Conservation (phyloP, 805 yeast species). For the Wickerhamiella spandovensis region DNA sequence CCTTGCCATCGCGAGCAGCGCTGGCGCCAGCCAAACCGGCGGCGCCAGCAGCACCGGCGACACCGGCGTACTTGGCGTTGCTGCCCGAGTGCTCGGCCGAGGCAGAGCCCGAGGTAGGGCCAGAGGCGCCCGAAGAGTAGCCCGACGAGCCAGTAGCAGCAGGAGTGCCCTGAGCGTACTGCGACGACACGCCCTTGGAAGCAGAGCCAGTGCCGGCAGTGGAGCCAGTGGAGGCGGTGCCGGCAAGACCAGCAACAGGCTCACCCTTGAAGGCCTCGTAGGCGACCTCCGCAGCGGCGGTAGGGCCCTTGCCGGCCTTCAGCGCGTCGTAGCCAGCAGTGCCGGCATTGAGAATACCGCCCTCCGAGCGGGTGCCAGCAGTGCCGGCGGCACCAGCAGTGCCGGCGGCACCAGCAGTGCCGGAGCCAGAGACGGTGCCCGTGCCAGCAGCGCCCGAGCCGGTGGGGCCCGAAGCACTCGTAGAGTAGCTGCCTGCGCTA, state of each 20-base stretch:
- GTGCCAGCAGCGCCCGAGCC: slow-evolving; percentile 13
- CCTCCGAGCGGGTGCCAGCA: slow-evolving; percentile 4
- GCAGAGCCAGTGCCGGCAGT: neutral
- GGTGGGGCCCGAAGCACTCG: slow-evolving; percentile 4
- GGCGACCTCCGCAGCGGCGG: neutral
- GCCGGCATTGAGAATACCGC: slow-evolving; percentile 11
- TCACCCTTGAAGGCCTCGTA: neutral
- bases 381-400: slow-evolving; percentile 8
- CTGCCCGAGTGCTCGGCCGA: slow-evolving; percentile 3
- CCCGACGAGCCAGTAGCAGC: neutral
- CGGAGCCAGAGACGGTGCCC: slow-evolving; percentile 10
- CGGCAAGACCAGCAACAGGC: neutral
- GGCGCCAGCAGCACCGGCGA: slow-evolving; percentile 7
- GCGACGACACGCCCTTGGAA: neutral
- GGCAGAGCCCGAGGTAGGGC: neutral
- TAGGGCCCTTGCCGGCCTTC: slow-evolving; percentile 1
- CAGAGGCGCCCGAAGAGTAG: neutral
- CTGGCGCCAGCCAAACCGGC: slow-evolving; percentile 1
- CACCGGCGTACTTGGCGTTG: slow-evolving; percentile 20
- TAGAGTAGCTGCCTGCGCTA: neutral
- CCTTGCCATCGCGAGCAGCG: neutral
- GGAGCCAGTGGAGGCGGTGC: neutral
- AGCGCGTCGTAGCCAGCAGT: neutral
- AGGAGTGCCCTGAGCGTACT: neutral
- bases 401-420: slow-evolving; percentile 7